Percentiles rank a stretch among this genome's conserved stretches.
Evolutionary conservation across 495 filamentous ascomycete species (phyloP).

Genomic region (Lichenothelia convexa): DNA sequence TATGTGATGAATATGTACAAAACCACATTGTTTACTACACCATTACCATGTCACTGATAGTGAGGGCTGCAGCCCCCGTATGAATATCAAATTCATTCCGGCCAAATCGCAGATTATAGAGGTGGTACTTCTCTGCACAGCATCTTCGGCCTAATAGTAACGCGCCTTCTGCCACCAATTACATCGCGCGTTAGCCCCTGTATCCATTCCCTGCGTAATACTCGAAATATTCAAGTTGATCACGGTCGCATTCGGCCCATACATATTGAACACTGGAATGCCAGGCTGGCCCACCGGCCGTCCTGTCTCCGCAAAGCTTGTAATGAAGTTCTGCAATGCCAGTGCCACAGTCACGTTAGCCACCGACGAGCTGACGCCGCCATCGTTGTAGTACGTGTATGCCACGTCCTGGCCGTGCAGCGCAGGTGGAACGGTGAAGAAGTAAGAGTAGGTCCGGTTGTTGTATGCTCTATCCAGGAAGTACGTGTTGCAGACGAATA

Average conservation of each 20-base stretch:
- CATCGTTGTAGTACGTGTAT: conserved; percentile 40
- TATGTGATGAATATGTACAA: too few species aligned
- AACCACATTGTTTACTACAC: too few species aligned
- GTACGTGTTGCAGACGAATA: conserved; percentile 33
- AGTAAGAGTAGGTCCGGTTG: conserved; percentile 38
- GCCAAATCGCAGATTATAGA: too few species aligned
- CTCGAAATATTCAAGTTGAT: conserved; percentile 25
- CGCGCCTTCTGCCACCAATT: conserved; percentile 30
- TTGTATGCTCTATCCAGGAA: conserved; percentile 26
- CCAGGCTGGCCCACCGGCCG: conserved; percentile 22
- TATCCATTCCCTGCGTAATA: conserved; percentile 26
- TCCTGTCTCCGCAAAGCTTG: conserved; percentile 33
- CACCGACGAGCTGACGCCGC: conserved; percentile 20
- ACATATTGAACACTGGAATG: conserved; percentile 19
- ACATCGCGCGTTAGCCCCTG: conserved; percentile 27
- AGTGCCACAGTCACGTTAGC: conserved; percentile 29
- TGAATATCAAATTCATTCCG: too few species aligned
- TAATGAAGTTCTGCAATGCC: conserved; percentile 41
- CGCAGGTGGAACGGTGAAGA: conserved; percentile 41
- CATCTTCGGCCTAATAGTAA: conserved; percentile 10
- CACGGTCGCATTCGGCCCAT: conserved; percentile 23
- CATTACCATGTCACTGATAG: too few species aligned
- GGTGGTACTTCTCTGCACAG: too few species aligned
- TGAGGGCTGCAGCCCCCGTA: too few species aligned
- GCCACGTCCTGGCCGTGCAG: conserved; percentile 32